Percentiles rank a stretch among this genome's conserved stretches.
phyloP scores from a whole-genome alignment of 129 eudicot genomes.

The Solidago caesia region DNA sequence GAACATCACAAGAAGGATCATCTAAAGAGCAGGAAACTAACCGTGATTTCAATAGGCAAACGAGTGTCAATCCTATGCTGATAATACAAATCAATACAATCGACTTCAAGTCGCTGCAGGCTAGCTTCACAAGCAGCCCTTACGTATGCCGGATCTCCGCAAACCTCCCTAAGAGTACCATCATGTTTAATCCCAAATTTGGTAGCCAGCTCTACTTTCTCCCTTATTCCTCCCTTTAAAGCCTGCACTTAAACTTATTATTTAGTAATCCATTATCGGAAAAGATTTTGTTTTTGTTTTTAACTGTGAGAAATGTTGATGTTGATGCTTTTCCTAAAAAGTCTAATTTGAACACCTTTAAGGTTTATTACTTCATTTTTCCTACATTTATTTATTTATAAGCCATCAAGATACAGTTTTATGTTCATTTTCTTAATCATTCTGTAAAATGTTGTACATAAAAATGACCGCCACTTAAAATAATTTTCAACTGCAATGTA shows the following conservation, averaged over 20 bases:
- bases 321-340: too few relatives aligned
- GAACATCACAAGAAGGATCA: not conserved
- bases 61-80: slow-evolving; percentile 50
- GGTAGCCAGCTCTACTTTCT: slow-evolving; percentile 44
- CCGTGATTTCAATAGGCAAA: slow-evolving; percentile 60
- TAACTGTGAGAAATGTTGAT: too few relatives aligned
- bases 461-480: too few relatives aligned
- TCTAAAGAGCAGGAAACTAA: slow-evolving; percentile 10
- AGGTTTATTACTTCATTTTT: too few relatives aligned
- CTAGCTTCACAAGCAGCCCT: slow-evolving; percentile 56
- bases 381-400: too few relatives aligned
- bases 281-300: too few relatives aligned
- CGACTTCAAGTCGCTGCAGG: slow-evolving; percentile 43
- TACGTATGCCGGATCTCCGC: slow-evolving; percentile 49
- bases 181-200: slow-evolving; percentile 40
- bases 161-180: not conserved
- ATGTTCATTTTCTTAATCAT: too few relatives aligned
- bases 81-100: slow-evolving; percentile 37
- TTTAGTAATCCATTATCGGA: too few relatives aligned
- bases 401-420: too few relatives aligned
- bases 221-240: slow-evolving; percentile 42
- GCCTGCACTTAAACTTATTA: slow-evolving; percentile 26
- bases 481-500: too few relatives aligned
- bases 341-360: too few relatives aligned
- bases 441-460: too few relatives aligned